These are phyloP conservation scores for Hygrophorus pudorinus DNA, from an alignment of 768 basidiomycete species.

Conservation along the genomic window DNA sequence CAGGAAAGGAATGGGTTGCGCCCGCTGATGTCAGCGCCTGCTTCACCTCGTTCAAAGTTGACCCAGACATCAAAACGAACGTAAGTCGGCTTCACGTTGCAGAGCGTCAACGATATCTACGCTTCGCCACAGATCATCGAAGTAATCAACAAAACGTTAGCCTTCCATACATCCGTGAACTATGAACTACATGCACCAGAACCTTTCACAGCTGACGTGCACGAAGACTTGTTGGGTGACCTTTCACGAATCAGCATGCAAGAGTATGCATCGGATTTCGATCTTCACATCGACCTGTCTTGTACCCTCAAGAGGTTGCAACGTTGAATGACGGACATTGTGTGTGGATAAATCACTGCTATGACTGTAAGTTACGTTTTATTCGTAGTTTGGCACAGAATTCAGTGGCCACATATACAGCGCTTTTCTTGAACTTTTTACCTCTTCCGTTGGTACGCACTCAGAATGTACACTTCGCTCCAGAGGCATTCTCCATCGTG, in stretches of 20 bases:
- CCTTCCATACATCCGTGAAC: conserved; percentile 54
- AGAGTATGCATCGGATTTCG: conserved; percentile 40
- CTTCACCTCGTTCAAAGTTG: conserved; percentile 37
- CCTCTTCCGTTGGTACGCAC: no score
- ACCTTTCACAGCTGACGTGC: conserved; percentile 44
- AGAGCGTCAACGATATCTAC: not conserved
- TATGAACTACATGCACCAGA: conserved; percentile 45
- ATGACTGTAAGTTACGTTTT: no score
- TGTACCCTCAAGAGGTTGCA: no score
- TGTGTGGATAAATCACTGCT: no score
- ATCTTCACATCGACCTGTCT: conserved; percentile 35
- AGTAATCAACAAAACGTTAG: conserved; percentile 45
- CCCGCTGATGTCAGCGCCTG: conserved; percentile 43
- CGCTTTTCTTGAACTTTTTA: no score
- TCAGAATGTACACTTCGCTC: no score
- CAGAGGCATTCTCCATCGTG: no score
- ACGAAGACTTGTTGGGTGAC: conserved; percentile 44
- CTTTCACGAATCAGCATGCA: conserved; percentile 32
- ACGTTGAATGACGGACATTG: no score
- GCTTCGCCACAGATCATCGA: conserved; percentile 36
- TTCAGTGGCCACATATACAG: no score
- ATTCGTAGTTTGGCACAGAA: no score
- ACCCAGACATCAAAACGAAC: conserved; percentile 37
- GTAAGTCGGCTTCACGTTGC: conserved; percentile 20
- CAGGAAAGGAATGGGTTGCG: conserved; percentile 44